Percentiles rank a stretch among this genome's conserved stretches.
These are phyloP conservation scores for Mixia osmundae DNA, from an alignment of 1,284 basidiomycete genomes.

Conservation along the genomic window DNA sequence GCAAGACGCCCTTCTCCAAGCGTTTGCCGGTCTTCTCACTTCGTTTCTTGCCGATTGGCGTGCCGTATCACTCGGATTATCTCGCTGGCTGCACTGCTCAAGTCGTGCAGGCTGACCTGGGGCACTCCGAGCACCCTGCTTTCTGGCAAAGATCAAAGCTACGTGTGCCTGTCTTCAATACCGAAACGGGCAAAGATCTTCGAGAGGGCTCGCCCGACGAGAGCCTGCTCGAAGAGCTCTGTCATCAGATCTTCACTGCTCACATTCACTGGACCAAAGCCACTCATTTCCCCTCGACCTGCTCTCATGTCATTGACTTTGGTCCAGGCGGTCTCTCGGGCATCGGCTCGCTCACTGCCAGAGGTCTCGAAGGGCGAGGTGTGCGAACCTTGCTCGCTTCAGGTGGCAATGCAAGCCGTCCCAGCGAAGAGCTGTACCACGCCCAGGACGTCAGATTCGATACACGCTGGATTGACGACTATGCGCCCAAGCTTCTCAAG, in stretches of 20 bases:
- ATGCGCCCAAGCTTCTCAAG: slow-evolving; percentile 59
- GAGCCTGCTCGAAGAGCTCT: slow-evolving; percentile 28
- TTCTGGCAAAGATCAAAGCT: slow-evolving; percentile 56
- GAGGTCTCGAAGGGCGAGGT: slow-evolving; percentile 78
- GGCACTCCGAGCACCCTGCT: slow-evolving; percentile 36
- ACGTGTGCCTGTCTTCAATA: slow-evolving; percentile 68
- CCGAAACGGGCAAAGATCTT: slow-evolving; percentile 70
- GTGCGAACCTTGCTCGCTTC: slow-evolving; percentile 69
- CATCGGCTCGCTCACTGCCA: slow-evolving; percentile 70
- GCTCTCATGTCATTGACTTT: slow-evolving; percentile 88
- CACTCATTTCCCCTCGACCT: slow-evolving; percentile 61
- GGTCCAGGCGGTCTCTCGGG: slow-evolving; percentile 84
- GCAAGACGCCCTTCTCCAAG: slow-evolving; percentile 61
- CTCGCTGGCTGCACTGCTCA: slow-evolving; percentile 52
- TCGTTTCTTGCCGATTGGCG: slow-evolving; percentile 79
- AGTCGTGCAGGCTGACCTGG: slow-evolving; percentile 48
- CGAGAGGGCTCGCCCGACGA: slow-evolving; percentile 23
- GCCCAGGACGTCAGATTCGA: slow-evolving; percentile 44
- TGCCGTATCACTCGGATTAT: slow-evolving; percentile 85
- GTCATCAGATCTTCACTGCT: slow-evolving; percentile 75
- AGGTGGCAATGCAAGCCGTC: slow-evolving; percentile 45
- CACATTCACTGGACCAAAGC: slow-evolving; percentile 76
- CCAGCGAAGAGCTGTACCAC: slow-evolving; percentile 50
- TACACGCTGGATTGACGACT: slow-evolving; percentile 76
- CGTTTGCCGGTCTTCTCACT: slow-evolving; percentile 81